Percentiles rank a stretch among this genome's conserved stretches.
Conservation (phyloP, 345 rosid genomes). For the Ailanthus altissimus region DNA sequence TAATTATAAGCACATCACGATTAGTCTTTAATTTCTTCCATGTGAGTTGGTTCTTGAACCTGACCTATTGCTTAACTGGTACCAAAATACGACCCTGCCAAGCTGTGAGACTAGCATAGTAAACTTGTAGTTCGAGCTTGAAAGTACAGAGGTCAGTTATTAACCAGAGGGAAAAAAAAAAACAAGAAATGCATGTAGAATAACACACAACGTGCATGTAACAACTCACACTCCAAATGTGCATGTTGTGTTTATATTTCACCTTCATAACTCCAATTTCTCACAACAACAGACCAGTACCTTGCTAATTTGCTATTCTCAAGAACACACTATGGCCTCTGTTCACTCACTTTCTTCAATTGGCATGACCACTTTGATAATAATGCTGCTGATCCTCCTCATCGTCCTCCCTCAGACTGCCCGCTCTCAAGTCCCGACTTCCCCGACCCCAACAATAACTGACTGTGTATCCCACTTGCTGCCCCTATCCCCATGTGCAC, state of each 20-base stretch:
- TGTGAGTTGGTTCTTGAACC: too few relatives aligned
- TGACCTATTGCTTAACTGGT: too few relatives aligned
- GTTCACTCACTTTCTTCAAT: constrained; percentile 9
- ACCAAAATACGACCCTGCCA: too few relatives aligned
- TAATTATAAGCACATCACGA: too few relatives aligned
- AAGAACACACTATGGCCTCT: constrained; percentile 34
- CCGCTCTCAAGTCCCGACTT: constrained; percentile 41
- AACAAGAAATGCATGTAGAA: constrained; percentile 42
- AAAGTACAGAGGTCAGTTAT: neutral
- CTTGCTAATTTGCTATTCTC: neutral
- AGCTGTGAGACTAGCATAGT: too few relatives aligned
- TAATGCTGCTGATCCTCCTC: constrained; percentile 41
- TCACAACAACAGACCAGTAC: neutral
- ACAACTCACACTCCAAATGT: constrained; percentile 44
- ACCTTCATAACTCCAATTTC: constrained; percentile 9
- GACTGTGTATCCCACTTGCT: constrained; percentile 59
- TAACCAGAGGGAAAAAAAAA: neutral
- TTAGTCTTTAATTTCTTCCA: too few relatives aligned
- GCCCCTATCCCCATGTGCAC: constrained; percentile 63
- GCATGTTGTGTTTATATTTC: constrained; percentile 36
- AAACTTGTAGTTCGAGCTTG: neutral
- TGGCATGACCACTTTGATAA: constrained; percentile 27
- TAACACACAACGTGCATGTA: constrained; percentile 57
- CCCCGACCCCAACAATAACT: constrained; percentile 35
- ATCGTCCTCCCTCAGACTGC: constrained; percentile 27